phyloP scores from a whole-genome alignment of 1,139 yeast genomes.

The Yamadazyma mexicana region DNA sequence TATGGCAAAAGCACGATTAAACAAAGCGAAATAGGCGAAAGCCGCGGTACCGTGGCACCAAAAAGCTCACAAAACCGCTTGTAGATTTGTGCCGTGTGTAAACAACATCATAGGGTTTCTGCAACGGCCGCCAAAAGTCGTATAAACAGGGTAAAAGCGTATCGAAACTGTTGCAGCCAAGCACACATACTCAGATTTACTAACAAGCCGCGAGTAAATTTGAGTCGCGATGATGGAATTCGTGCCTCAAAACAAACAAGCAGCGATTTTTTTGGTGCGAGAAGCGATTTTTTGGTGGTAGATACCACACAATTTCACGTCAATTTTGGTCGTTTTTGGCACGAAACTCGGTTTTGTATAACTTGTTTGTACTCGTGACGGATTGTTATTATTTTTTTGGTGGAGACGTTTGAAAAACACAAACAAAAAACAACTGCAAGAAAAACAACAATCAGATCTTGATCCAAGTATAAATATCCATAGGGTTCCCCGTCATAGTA shows the following conservation, averaged over 20 bases:
- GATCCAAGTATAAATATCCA: conserved; percentile 9
- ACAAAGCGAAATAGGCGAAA: neutral
- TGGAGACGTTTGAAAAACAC: no score
- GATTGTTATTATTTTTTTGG: conserved; percentile 1
- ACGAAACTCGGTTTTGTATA: neutral
- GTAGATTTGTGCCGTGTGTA: no score
- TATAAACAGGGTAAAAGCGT: conserved; percentile 1
- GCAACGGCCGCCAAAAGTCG: neutral
- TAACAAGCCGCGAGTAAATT: conserved; percentile 1
- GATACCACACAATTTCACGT: neutral
- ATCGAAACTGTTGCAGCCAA: conserved; percentile 1
- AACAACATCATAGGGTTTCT: neutral
- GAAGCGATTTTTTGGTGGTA: no score
- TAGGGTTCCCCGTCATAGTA: conserved; percentile 1
- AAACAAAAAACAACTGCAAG: neutral
- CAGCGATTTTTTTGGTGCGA: neutral
- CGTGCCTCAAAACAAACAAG: conserved; percentile 1
- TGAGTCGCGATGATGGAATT: conserved; percentile 1
- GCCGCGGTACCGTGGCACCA: neutral
- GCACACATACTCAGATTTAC: neutral
- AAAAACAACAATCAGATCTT: neutral
- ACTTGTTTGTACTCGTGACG: neutral
- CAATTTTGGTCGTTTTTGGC: neutral
- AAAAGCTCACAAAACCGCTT: neutral
- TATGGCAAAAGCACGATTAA: no score